These are phyloP conservation scores for Petunia hybrid DNA, from an alignment of 305 asterid species.

Conservation along the genomic window DNA sequence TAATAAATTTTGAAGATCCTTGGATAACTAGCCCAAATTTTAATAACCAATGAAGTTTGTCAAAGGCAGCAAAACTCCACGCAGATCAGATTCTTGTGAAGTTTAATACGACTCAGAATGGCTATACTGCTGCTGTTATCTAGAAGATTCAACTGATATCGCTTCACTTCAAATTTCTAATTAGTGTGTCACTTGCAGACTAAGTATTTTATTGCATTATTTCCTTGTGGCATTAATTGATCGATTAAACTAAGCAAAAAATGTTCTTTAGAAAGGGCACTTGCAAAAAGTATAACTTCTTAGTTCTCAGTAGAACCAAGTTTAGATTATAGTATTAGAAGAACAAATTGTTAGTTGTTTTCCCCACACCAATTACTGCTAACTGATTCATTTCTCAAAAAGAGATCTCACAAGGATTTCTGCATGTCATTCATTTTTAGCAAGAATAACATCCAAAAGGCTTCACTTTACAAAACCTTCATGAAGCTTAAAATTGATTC, in stretches of 20 bases:
- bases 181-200: not conserved
- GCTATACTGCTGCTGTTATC: not conserved
- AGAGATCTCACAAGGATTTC: not conserved
- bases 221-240: not conserved
- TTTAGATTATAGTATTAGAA: not conserved
- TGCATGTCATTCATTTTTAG: not conserved
- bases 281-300: not conserved
- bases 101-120: not conserved
- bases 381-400: not conserved
- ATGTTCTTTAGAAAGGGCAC: not conserved
- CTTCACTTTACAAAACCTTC: not conserved
- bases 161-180: not conserved
- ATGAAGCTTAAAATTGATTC: not conserved
- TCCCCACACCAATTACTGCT: not conserved
- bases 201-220: not conserved
- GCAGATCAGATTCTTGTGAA: not conserved
- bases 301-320: not conserved
- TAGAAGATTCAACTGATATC: not conserved
- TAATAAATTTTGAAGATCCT: not conserved
- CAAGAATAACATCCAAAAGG: not conserved
- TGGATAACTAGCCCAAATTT: constrained; percentile 6
- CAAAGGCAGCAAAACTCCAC: constrained; percentile 16
- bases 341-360: not conserved
- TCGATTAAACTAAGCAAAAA: not conserved
- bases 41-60: not conserved